A percentile compares a stretch with the other conserved stretches of the same genome.
These are phyloP conservation scores for Suillus subaureus DNA, from an alignment of 768 basidiomycete species.

Conservation along the genomic window DNA sequence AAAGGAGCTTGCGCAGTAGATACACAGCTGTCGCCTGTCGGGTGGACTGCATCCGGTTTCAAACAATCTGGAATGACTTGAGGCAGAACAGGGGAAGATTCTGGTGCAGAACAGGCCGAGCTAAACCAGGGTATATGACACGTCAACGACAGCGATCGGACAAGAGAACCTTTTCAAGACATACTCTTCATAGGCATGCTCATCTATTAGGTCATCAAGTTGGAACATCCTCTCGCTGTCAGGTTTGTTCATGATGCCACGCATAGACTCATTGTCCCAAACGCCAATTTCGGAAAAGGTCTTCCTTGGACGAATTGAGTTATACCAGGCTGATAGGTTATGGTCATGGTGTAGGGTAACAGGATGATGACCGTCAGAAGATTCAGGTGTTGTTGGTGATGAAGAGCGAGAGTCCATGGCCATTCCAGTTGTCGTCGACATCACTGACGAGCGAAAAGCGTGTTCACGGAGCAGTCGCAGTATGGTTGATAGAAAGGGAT, in stretches of 20 bases:
- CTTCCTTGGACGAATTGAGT: slow-evolving; percentile 46
- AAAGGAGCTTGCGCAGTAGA: slow-evolving; percentile 34
- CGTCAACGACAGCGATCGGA: slow-evolving; percentile 13
- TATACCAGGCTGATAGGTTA: slow-evolving; percentile 62
- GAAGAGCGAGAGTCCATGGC: slow-evolving; percentile 67
- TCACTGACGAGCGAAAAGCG: slow-evolving; percentile 28
- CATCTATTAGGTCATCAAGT: slow-evolving; percentile 74
- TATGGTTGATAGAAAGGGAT: slow-evolving; percentile 10
- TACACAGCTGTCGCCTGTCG: slow-evolving; percentile 31
- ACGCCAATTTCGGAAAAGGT: slow-evolving; percentile 38
- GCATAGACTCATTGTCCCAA: slow-evolving; percentile 48
- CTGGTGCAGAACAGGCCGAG: slow-evolving; percentile 23
- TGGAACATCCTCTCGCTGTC: slow-evolving; percentile 61
- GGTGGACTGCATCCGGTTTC: slow-evolving; percentile 35
- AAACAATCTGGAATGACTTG: slow-evolving; percentile 31
- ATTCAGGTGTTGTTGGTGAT: slow-evolving; percentile 71
- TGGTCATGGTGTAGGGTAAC: slow-evolving; percentile 52
- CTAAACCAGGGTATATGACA: slow-evolving; percentile 15
- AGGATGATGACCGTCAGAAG: slow-evolving; percentile 54
- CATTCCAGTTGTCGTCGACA: slow-evolving; percentile 60
- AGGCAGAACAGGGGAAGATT: slow-evolving; percentile 18
- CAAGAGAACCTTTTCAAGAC: slow-evolving; percentile 27
- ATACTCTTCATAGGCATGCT: slow-evolving; percentile 77
- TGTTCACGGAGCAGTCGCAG: slow-evolving; percentile 12
- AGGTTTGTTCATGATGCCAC: slow-evolving; percentile 44